Evolutionary conservation across 164 flowering plant species (phyloP).

Genomic region (Tinospora cordifolia): DNA sequence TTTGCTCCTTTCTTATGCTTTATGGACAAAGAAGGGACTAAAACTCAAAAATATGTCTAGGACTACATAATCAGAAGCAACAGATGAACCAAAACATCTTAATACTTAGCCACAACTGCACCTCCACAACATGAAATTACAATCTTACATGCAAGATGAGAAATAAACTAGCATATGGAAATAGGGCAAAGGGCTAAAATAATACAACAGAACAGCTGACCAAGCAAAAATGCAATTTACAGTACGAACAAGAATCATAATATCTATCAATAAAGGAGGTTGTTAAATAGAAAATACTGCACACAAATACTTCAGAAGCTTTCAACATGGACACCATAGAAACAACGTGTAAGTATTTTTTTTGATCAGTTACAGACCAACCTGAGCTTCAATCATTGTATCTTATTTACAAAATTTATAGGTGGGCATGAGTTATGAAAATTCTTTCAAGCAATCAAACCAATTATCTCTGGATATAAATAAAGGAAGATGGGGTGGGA

Average conservation of each 20-base stretch:
- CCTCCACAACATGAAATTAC: neutral
- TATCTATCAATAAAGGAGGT: neutral
- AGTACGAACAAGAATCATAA: neutral
- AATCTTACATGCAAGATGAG: neutral
- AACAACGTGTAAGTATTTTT: neutral
- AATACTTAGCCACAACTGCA: neutral
- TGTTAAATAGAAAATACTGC: neutral
- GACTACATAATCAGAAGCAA: neutral
- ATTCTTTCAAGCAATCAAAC: too few relatives aligned
- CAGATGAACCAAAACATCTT: neutral
- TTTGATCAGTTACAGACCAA: neutral
- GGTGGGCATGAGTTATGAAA: too few relatives aligned
- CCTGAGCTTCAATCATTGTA: too few relatives aligned
- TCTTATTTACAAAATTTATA: too few relatives aligned
- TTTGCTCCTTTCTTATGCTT: neutral
- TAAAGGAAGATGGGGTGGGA: neutral
- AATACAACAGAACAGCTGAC: neutral
- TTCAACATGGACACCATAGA: neutral
- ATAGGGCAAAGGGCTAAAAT: neutral
- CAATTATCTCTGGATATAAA: neutral
- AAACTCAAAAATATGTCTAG: neutral
- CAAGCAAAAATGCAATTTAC: neutral
- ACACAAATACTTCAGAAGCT: neutral
- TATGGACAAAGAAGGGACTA: neutral
- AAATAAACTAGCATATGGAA: neutral